These are phyloP conservation scores for Phycomyces blakesleeanus DNA, from an alignment of 192 early-diverging fungal species.

Conservation along the genomic window DNA sequence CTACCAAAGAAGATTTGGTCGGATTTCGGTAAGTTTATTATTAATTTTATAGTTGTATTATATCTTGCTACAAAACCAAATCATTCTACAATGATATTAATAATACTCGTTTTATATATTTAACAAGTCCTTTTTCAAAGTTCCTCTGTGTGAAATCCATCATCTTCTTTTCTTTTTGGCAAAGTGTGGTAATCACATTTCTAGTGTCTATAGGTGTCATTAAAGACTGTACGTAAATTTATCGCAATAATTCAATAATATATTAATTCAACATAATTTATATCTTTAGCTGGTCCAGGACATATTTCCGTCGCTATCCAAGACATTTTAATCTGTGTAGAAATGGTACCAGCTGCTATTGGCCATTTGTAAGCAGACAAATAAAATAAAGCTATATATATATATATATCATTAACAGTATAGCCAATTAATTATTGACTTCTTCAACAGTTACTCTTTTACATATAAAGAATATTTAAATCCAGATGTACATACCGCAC, in stretches of 20 bases:
- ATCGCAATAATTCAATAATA: too few species aligned
- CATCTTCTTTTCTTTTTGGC: slow-evolving; percentile 96
- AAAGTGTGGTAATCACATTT: slow-evolving; percentile 79
- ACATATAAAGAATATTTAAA: slow-evolving; percentile 78
- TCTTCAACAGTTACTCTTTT: slow-evolving; percentile 55
- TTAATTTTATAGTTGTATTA: slow-evolving; percentile 22
- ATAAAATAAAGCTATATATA: too few species aligned
- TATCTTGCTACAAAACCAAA: too few species aligned
- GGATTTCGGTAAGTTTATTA: slow-evolving; percentile 51
- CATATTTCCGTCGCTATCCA: slow-evolving; percentile 80
- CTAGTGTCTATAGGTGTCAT: slow-evolving; percentile 73
- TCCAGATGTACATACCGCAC: slow-evolving; percentile 59
- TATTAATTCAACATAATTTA: not conserved
- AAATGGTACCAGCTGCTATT: slow-evolving; percentile 79
- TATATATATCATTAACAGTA: too few species aligned
- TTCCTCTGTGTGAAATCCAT: slow-evolving; percentile 92
- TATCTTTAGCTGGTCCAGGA: slow-evolving; percentile 36
- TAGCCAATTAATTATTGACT: too few species aligned
- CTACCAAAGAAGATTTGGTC: slow-evolving; percentile 65
- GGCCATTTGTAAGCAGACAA: slow-evolving; percentile 72
- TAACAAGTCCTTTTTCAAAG: slow-evolving; percentile 80
- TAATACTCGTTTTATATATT: slow-evolving; percentile 14
- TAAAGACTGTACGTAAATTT: slow-evolving; percentile 49
- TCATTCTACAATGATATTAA: slow-evolving; percentile 8
- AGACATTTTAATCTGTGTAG: slow-evolving; percentile 88